phyloP scores from a whole-genome alignment of 2,329 filamentous ascomycete species.

The Orbilia oligospora region DNA sequence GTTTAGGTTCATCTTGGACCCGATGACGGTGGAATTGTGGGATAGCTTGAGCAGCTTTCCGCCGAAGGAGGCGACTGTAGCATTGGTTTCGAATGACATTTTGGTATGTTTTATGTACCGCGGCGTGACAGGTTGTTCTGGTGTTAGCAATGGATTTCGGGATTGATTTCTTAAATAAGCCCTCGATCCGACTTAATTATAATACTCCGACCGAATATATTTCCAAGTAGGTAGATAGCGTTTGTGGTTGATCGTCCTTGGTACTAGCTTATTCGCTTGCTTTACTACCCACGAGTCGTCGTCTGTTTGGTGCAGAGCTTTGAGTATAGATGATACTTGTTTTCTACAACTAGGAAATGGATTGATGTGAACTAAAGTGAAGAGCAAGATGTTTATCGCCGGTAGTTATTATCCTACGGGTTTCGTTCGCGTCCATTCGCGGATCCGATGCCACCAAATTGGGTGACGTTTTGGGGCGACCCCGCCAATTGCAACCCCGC shows the following conservation, averaged over 20 bases:
- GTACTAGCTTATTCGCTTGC: conserved; percentile 1
- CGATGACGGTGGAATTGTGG: conserved; percentile 83
- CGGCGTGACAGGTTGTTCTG: too few species aligned
- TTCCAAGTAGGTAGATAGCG: background rate
- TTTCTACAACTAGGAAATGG: background rate
- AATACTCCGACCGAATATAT: background rate
- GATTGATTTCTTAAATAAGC: background rate
- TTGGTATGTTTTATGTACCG: background rate
- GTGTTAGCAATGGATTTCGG: background rate
- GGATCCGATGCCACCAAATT: conserved; percentile 16
- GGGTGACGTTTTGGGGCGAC: conserved; percentile 35
- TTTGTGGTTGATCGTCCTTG: background rate
- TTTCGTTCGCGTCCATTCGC: conserved; percentile 43
- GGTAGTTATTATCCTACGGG: conserved; percentile 12
- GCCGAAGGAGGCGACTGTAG: conserved; percentile 90
- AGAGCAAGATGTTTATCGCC: conserved; percentile 13
- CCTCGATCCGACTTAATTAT: background rate
- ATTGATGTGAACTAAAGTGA: background rate
- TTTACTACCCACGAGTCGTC: background rate
- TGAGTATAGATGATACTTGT: background rate
- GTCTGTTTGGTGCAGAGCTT: background rate
- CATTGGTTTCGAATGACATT: conserved; percentile 81
- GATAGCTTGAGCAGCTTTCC: conserved; percentile 95
- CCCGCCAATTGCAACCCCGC: conserved; percentile 47
- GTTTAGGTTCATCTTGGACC: conserved; percentile 92